phyloP scores from a whole-genome alignment of 1,139 yeast species.

The Kurtzmaniella quercitrusa region DNA sequence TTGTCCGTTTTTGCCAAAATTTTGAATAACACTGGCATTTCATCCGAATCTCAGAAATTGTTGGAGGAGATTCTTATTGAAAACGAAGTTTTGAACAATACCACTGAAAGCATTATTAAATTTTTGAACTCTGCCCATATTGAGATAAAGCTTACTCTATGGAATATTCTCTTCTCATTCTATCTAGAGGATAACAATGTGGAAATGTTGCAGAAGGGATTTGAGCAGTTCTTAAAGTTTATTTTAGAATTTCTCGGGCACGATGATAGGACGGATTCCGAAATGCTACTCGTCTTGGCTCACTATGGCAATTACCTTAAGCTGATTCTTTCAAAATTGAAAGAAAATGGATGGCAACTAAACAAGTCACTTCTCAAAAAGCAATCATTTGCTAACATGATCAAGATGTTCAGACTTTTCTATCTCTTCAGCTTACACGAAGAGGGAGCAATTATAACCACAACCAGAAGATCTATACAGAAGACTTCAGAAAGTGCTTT shows the following conservation, averaged over 20 bases:
- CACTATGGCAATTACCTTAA: slow-evolving; percentile 28
- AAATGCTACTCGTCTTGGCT: slow-evolving; percentile 19
- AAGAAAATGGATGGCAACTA: slow-evolving; percentile 21
- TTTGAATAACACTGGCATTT: slow-evolving; percentile 34
- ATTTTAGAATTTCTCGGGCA: slow-evolving; percentile 21
- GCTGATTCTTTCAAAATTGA: slow-evolving; percentile 19
- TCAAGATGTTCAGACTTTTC: slow-evolving; percentile 34
- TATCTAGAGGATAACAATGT: slow-evolving; percentile 44
- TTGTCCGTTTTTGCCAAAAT: slow-evolving; percentile 62
- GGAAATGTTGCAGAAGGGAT: slow-evolving; percentile 48
- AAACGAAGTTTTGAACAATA: slow-evolving; percentile 3
- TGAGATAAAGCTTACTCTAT: slow-evolving; percentile 64
- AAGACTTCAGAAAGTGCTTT: slow-evolving; percentile 27
- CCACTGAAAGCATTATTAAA: slow-evolving; percentile 45
- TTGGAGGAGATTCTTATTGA: slow-evolving; percentile 51
- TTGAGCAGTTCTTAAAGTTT: slow-evolving; percentile 41
- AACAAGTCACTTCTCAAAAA: slow-evolving; percentile 2
- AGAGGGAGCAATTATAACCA: slow-evolving; percentile 43
- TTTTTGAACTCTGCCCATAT: slow-evolving; percentile 64
- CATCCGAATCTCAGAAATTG: slow-evolving; percentile 46
- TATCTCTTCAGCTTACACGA: slow-evolving; percentile 46
- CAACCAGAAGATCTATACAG: slow-evolving; percentile 27
- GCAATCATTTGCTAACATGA: slow-evolving; percentile 14
- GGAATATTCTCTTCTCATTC: slow-evolving; percentile 69
- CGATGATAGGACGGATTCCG: slow-evolving; percentile 9